Evolutionary conservation across 805 yeast genomes (phyloP), one percentile per base, ranked within the genome.

Genomic region (Brettanomyces anomalus): DNA sequence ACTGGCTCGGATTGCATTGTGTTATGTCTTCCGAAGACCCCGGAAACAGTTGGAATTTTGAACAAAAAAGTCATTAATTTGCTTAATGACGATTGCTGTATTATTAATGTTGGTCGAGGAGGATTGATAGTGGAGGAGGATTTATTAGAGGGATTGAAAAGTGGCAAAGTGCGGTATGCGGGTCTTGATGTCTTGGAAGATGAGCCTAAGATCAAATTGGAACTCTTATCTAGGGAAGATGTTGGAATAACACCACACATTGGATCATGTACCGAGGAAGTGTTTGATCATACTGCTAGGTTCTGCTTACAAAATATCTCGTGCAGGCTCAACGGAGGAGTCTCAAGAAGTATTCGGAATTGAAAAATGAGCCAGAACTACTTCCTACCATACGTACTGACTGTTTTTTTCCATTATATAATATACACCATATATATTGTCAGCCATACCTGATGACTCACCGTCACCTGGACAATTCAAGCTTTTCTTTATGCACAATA

Each of bases 61-160:
- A 74, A 81, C 52, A 57, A 55, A 30, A 53, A 65, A 0, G 56
- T 79, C 0, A 66, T 85, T 18, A 58, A 61, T 7, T 50, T 64
- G 39, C 65, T 82, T 44, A 68, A 71, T 34, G 62, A 66, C 34
- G 81, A 84, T 1, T 70, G 80, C 5, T 67, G 85, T 41, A 64
- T 85, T 19, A 77, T 85, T 39, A 85, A 85, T 54, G 77, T 85
- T 35, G 94, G 94, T 2, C 67, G 95, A 46, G 95, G 94, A 2
- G 52, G 72, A 3, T 73, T 83, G 31, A 70, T 85, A 46, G 77
- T 83, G 50, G 87, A 80, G 51, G 67, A 72, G n/a, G 88, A 77
- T 3, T 60, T 84, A 39, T 65, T 82, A 10, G 68, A 63, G 4
- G 89, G 81, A 0, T 64, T 85, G 42, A 67, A 77, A 43, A 51